A percentile compares a stretch with the other conserved stretches of the same genome.
phyloP scores from a whole-genome alignment of 306 rosid genomes.

The Castanea mollissima region DNA sequence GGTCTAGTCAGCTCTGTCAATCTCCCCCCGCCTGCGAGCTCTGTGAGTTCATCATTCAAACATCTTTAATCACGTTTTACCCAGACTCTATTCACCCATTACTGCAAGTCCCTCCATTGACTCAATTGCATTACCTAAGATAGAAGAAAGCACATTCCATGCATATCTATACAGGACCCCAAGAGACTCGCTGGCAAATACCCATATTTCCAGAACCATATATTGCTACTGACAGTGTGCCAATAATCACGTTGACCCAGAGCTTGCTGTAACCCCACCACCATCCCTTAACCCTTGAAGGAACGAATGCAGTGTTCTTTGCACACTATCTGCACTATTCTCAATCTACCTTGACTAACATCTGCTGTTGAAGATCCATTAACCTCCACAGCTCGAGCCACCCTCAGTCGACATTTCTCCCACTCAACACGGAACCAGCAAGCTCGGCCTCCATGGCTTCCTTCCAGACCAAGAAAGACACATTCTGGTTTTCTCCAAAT shows the following conservation, averaged over 20 bases:
- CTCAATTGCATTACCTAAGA: constrained; percentile 15
- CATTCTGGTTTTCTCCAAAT: constrained; percentile 67
- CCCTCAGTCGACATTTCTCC: constrained; percentile 85
- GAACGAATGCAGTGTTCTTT: constrained; percentile 65
- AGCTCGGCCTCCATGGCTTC: constrained; percentile 98
- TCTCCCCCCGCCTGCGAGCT: background rate
- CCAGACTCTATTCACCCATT: constrained; percentile 22
- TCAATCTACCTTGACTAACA: constrained; percentile 87
- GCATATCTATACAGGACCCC: constrained; percentile 15
- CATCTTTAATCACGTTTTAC: constrained; percentile 18
- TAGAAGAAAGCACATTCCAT: constrained; percentile 7
- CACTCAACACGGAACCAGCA: constrained; percentile 89
- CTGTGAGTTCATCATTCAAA: constrained; percentile 7
- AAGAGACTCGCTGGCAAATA: background rate
- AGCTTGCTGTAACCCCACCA: constrained; percentile 55
- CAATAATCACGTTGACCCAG: constrained; percentile 52
- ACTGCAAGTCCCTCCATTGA: constrained; percentile 27
- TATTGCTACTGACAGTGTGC: constrained; percentile 18
- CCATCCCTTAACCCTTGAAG: constrained; percentile 93
- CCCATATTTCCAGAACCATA: constrained; percentile 14
- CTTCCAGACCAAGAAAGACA: constrained; percentile 83
- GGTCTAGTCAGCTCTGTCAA: constrained; percentile 38
- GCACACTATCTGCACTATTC: constrained; percentile 84
- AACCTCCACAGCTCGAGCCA: constrained; percentile 67
- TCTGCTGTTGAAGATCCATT: constrained; percentile 62